Evolutionary conservation across 352 stramenopile species (phyloP), one percentile per base, ranked within the genome.

Genomic region (Phytopythium vexans): DNA sequence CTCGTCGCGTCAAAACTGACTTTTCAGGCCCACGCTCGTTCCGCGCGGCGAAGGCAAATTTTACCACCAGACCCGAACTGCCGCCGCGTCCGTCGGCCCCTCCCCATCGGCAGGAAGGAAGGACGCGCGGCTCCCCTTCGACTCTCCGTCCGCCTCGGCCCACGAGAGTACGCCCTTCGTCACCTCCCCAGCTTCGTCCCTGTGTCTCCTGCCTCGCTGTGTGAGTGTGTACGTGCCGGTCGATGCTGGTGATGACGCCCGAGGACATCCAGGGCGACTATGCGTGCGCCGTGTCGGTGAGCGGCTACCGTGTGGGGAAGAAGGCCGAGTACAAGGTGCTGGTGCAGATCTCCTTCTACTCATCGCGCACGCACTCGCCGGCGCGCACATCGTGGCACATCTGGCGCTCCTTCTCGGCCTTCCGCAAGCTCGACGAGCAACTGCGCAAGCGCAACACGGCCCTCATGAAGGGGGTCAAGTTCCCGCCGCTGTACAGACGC

Each of bases 251-350:
- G 42, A 89, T 92, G 77, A 88, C 74, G 52, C 78, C 82, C 52
- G 82, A 89, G 56, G 82, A 93, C 65, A 93, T 93, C 62, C 74
- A 89, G 51, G 80, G 80, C 54, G 77, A 89, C 66, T 91, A 91
- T 64, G 34, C 41, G 44, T 89, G 78, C 61, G 59, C 62, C 15
- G 52, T 93, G 31, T 54, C 49, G 14, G 77, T 93, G 42, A 73
- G 87, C 34, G 80, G 89, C 60, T 90, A 87, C 64, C 80, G 82
- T 37, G 59, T 90, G 3, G 71, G 67, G 62, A 89, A 88, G 66
- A 91, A 89, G 57, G 78, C 74, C 60, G 82, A 93, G 73, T 93
- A 84, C 64, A 88, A 93, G 49, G 79, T 93, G 33, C 66, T 86
- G 8, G 73, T 89, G 38, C 62, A 70, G 35, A 59, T 90, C 27